Percentiles rank a stretch among this genome's conserved stretches.
These are phyloP conservation scores for Exophiala sp. DNA, from an alignment of 2,329 filamentous ascomycete species.

Conservation along the genomic window DNA sequence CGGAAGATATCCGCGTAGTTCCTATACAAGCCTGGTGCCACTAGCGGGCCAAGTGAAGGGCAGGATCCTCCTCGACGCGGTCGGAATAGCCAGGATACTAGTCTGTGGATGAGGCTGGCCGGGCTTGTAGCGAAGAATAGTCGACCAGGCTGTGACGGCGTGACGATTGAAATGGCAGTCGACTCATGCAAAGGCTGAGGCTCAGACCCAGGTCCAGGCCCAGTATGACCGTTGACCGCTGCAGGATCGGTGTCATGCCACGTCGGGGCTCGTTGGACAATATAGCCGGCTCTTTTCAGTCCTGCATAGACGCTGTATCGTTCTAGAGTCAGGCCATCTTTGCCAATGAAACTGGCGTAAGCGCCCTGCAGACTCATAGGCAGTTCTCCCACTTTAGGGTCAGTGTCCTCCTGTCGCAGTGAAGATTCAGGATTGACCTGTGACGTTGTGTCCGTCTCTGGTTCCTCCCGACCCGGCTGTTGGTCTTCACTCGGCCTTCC, in stretches of 20 bases:
- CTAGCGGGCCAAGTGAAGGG: conserved; percentile 49
- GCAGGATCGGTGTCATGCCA: conserved; percentile 37
- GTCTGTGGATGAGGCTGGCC: conserved; percentile 47
- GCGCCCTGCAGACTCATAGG: conserved; percentile 87
- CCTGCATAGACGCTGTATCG: conserved; percentile 84
- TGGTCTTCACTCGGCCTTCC: background rate
- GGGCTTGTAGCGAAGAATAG: conserved; percentile 3
- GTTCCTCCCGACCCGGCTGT: background rate
- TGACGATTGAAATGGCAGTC: background rate
- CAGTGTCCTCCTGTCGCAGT: conserved; percentile 16
- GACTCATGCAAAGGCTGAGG: background rate
- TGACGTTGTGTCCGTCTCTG: background rate
- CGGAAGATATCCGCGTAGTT: conserved; percentile 67
- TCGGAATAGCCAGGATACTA: conserved; percentile 45
- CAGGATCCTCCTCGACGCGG: conserved; percentile 15
- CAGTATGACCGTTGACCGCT: conserved; percentile 15
- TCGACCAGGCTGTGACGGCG: background rate
- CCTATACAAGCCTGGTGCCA: conserved; percentile 59
- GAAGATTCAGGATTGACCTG: background rate
- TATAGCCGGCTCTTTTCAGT: conserved; percentile 75
- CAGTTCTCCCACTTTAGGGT: conserved; percentile 48
- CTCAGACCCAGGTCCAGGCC: background rate
- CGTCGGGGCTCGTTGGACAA: conserved; percentile 64
- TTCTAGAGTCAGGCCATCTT: conserved; percentile 60
- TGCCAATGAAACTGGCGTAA: conserved; percentile 75